Evolutionary conservation across 176 grass and related monocot species (phyloP).

Genomic region (Avena sativa): DNA sequence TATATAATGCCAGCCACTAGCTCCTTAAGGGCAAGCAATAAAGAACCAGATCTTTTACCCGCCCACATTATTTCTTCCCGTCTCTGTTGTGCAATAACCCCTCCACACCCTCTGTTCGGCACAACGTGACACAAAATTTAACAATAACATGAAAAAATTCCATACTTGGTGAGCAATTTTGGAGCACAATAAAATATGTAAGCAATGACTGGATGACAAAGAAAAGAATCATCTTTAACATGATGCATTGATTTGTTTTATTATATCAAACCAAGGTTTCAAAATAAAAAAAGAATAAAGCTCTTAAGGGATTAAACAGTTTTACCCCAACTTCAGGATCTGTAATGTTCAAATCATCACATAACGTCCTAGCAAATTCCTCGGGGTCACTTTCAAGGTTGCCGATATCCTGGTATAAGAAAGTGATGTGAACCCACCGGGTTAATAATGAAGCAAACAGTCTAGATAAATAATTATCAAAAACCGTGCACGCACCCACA

Average conservation of each 20-base stretch:
- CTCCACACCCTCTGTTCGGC: too few relatives aligned
- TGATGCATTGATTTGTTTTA: neutral
- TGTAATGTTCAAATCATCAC: slow-evolving; percentile 77
- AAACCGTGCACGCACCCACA: slow-evolving; percentile 63
- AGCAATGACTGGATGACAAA: neutral
- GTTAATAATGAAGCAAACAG: neutral
- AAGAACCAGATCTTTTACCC: too few relatives aligned
- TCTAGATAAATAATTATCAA: neutral
- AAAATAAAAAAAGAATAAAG: neutral
- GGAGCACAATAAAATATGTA: neutral
- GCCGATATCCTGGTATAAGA: slow-evolving; percentile 71
- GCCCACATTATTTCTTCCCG: too few relatives aligned
- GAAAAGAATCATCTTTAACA: neutral
- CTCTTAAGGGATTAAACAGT: neutral
- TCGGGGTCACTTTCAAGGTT: slow-evolving; percentile 96
- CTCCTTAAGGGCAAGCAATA: too few relatives aligned
- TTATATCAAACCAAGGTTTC: neutral
- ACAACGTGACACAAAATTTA: neutral
- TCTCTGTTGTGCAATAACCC: too few relatives aligned
- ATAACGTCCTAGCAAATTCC: slow-evolving; percentile 90
- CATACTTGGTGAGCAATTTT: neutral
- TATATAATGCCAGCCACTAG: too few relatives aligned
- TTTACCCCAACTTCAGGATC: slow-evolving; percentile 97
- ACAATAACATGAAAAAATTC: too few relatives aligned
- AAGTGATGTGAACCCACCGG: neutral